These are phyloP conservation scores for Parasarocladium wereldwijsianum DNA, from an alignment of 2,329 filamentous ascomycete species.

Conservation along the genomic window DNA sequence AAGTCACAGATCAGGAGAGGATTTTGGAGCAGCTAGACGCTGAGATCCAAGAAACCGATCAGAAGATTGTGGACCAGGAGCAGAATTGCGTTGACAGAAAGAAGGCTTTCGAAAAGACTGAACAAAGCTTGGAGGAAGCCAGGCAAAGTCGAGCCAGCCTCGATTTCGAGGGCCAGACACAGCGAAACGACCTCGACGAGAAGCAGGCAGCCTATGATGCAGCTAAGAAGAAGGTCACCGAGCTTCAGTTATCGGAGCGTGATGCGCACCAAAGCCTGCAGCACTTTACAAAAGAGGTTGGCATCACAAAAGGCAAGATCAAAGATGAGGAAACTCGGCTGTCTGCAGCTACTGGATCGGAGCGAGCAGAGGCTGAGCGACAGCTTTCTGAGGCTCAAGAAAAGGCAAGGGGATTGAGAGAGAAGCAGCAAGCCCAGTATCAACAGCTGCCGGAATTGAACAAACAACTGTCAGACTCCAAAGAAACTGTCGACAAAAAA, in stretches of 20 bases:
- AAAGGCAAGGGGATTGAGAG: conserved; percentile 13
- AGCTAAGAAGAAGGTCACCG: conserved; percentile 35
- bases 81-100: conserved; percentile 27
- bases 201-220: conserved; percentile 38
- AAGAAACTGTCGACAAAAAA: background rate
- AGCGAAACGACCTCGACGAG: conserved; percentile 26
- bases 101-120: conserved; percentile 28
- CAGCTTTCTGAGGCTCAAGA: conserved; percentile 23
- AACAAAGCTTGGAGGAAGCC: conserved; percentile 26
- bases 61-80: conserved; percentile 14
- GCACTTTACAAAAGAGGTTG: conserved; percentile 30
- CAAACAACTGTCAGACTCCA: conserved; percentile 9
- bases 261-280: conserved; percentile 46
- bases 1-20: conserved; percentile 64
- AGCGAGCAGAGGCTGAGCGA: conserved; percentile 46
- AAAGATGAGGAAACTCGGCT: conserved; percentile 45
- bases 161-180: conserved; percentile 28
- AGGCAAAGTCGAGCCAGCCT: conserved; percentile 24
- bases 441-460: conserved; percentile 17
- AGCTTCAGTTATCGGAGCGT: conserved; percentile 48
- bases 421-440: conserved; percentile 12
- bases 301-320: conserved; percentile 31
- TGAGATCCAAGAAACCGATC: conserved; percentile 12
- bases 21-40: conserved; percentile 21
- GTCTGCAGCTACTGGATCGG: conserved; percentile 53